Percentiles rank a stretch among this genome's conserved stretches.
phyloP scores from a whole-genome alignment of 495 filamentous ascomycete species.

The Penicillium pancosmium region DNA sequence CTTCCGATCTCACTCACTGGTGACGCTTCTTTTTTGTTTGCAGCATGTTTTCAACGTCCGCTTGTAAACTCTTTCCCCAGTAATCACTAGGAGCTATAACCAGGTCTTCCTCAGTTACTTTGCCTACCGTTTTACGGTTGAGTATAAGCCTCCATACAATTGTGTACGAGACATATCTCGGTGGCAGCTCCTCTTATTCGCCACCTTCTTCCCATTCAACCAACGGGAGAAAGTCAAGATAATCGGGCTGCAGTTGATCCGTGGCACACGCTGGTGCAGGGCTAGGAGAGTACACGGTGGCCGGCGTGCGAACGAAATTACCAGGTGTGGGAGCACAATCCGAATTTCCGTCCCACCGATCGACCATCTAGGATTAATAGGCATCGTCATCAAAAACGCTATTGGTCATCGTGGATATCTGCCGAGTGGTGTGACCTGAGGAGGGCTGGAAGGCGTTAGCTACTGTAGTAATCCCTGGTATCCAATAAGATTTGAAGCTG shows the following conservation, averaged over 20 bases:
- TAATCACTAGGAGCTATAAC: too few relatives aligned
- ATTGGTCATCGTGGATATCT: background rate
- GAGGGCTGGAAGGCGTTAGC: background rate
- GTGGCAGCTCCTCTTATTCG: conserved; percentile 7
- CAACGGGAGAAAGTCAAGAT: conserved; percentile 9
- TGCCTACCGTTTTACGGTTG: background rate
- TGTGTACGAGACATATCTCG: conserved; percentile 2
- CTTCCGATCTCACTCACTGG: conserved; percentile 8
- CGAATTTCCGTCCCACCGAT: background rate
- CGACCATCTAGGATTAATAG: background rate
- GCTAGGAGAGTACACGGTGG: background rate
- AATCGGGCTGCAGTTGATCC: conserved; percentile 8
- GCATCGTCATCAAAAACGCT: conserved; percentile 1
- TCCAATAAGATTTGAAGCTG: too few relatives aligned
- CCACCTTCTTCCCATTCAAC: conserved; percentile 13
- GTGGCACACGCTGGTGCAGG: conserved; percentile 9
- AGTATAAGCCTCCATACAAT: too few relatives aligned
- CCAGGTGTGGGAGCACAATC: conserved; percentile 1
- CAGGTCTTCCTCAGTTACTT: too few relatives aligned
- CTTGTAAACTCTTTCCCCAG: too few relatives aligned
- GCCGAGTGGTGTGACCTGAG: background rate
- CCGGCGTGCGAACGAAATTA: background rate
- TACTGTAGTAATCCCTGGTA: too few relatives aligned
- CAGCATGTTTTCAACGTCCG: too few relatives aligned
- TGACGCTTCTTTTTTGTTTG: conserved; percentile 8